phyloP scores from a whole-genome alignment of 2,329 filamentous ascomycete species.

The Fusarium protoensiforme region DNA sequence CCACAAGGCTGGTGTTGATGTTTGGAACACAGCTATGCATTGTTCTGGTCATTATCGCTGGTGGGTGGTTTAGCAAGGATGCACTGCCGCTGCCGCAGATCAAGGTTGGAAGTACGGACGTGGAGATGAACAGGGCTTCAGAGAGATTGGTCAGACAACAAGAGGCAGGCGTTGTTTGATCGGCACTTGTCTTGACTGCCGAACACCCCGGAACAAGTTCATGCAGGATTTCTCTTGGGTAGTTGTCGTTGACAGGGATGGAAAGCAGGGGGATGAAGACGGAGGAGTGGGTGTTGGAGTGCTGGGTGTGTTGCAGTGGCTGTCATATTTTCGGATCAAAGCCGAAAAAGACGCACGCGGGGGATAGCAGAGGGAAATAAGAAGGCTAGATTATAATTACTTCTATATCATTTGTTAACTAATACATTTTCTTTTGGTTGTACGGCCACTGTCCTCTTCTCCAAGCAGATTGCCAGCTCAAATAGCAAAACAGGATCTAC shows the following conservation, averaged over 20 bases:
- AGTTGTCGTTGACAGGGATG: background rate
- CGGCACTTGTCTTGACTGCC: background rate
- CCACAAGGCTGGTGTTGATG: constrained; percentile 1
- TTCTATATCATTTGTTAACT: background rate
- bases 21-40: constrained; percentile 1
- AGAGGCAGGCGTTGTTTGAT: background rate
- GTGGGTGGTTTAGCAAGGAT: constrained; percentile 6
- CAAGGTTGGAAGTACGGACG: background rate
- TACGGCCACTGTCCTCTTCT: background rate
- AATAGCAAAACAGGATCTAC: background rate
- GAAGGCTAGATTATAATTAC: background rate
- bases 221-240: background rate
- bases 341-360: background rate
- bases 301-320: background rate
- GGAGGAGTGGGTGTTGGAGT: background rate
- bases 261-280: background rate
- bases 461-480: background rate
- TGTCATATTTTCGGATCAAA: background rate
- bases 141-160: background rate
- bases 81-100: background rate
- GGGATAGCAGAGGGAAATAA: background rate
- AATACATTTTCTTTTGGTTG: background rate
- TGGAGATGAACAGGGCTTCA: background rate
- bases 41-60: background rate
- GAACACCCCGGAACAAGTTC: background rate